Conservation (phyloP, 371 early-diverging fungal species). For the Mortierella sp. region DNA sequence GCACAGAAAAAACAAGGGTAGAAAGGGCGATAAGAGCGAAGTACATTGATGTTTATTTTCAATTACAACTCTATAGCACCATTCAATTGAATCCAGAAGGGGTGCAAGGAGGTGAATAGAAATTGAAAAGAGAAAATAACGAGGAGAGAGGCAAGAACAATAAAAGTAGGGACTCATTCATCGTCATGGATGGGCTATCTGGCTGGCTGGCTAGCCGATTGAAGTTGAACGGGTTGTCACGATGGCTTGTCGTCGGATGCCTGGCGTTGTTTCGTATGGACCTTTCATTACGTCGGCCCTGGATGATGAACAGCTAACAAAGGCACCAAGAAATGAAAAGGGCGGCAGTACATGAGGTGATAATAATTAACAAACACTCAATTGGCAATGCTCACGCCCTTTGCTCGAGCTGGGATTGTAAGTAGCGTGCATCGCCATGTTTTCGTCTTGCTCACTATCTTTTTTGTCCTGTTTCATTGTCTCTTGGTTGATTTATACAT, state of each 20-base stretch:
- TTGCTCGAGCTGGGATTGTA: not conserved
- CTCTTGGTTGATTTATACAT: not conserved
- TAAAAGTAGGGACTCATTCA: not conserved
- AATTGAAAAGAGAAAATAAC: too few species aligned
- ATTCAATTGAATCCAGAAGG: not conserved
- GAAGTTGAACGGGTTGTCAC: too few species aligned
- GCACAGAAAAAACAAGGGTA: constrained; percentile 1
- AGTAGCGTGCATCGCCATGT: not conserved
- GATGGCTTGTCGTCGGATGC: not conserved
- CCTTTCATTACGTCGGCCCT: not conserved
- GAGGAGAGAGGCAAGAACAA: not conserved
- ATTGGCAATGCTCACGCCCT: not conserved
- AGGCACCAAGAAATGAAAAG: not conserved
- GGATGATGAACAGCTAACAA: not conserved
- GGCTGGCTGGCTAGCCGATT: not conserved
- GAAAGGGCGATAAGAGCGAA: not conserved
- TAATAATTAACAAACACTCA: not conserved
- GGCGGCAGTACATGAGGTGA: too few species aligned
- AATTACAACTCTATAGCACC: too few species aligned
- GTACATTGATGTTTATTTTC: not conserved
- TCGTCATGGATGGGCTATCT: not conserved
- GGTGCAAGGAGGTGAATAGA: not conserved
- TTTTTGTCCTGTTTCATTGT: not conserved
- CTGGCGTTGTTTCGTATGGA: not conserved
- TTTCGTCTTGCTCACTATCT: not conserved